A percentile compares a stretch with the other conserved stretches of the same genome.
These are phyloP conservation scores for Coelomomyces lativittatus DNA, from an alignment of 371 early-diverging fungal genomes.

Conservation along the genomic window DNA sequence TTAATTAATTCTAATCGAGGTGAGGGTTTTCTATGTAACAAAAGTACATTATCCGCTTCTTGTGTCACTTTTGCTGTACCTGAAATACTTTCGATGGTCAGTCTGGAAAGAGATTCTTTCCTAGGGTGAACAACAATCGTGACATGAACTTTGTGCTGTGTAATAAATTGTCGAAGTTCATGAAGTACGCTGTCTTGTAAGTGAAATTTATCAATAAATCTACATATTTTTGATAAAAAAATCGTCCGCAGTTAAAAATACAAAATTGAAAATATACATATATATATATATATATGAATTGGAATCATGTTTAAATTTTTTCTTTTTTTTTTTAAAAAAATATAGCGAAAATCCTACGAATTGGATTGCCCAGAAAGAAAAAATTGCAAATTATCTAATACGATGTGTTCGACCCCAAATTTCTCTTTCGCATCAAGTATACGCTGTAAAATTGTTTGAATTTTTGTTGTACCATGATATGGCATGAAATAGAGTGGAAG, in stretches of 20 bases:
- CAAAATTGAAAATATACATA: too few relatives aligned
- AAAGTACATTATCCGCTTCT: slow-evolving; percentile 63
- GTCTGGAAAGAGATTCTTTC: slow-evolving; percentile 27
- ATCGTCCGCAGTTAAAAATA: too few relatives aligned
- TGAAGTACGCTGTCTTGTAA: slow-evolving; percentile 48
- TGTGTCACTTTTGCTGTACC: slow-evolving; percentile 65
- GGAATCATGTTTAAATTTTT: too few relatives aligned
- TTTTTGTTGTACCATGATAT: slow-evolving; percentile 53
- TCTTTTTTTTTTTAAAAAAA: too few relatives aligned
- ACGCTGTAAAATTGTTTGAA: slow-evolving; percentile 45
- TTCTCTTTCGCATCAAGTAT: slow-evolving; percentile 53
- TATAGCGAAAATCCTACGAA: not conserved
- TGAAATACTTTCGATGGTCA: slow-evolving; percentile 53
- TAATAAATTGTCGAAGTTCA: slow-evolving; percentile 48
- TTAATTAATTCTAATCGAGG: not conserved
- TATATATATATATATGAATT: too few relatives aligned
- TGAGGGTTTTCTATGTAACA: slow-evolving; percentile 46
- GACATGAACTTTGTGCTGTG: slow-evolving; percentile 52
- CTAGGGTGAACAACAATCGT: slow-evolving; percentile 58
- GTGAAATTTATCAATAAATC: not conserved
- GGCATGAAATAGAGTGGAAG: slow-evolving; percentile 57
- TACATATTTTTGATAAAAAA: too few relatives aligned
- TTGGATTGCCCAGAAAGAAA: slow-evolving; percentile 53
- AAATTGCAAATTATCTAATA: slow-evolving; percentile 61
- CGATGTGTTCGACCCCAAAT: slow-evolving; percentile 50